A percentile compares a stretch with the other conserved stretches of the same genome.
phyloP scores from a whole-genome alignment of 1,284 basidiomycete species.

The Boletus sp. region DNA sequence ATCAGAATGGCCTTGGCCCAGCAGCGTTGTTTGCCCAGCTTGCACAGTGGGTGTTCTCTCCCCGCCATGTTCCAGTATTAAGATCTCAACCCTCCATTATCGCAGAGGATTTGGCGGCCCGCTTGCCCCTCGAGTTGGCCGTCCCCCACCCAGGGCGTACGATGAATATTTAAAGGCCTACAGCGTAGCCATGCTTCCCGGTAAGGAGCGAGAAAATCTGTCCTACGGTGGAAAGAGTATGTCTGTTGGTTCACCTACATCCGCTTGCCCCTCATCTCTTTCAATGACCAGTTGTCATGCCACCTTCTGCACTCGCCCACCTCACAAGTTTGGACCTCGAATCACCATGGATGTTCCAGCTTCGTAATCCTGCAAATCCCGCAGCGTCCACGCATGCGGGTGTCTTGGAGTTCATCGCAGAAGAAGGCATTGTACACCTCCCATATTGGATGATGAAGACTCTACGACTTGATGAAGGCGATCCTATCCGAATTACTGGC shows the following conservation, averaged over 20 bases:
- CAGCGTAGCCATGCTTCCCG: slow-evolving; percentile 81
- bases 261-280: slow-evolving; percentile 3
- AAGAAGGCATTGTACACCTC: slow-evolving; percentile 92
- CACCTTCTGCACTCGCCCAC: slow-evolving; percentile 87
- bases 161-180: slow-evolving; percentile 84
- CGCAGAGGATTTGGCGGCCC: slow-evolving; percentile 52
- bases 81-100: slow-evolving; percentile 14
- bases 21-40: slow-evolving; percentile 57
- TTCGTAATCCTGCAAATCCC: slow-evolving; percentile 85
- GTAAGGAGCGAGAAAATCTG: slow-evolving; percentile 78
- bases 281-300: slow-evolving; percentile 83
- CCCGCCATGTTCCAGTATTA: neutral
- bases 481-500: slow-evolving; percentile 90
- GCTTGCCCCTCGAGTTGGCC: slow-evolving; percentile 43
- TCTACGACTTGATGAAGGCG: slow-evolving; percentile 87
- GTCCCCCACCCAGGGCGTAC: slow-evolving; percentile 60
- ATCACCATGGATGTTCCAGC: slow-evolving; percentile 93
- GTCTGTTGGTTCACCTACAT: slow-evolving; percentile 35
- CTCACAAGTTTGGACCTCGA: slow-evolving; percentile 88
- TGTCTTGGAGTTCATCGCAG: slow-evolving; percentile 98
- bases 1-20: slow-evolving; percentile 49
- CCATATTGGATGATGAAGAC: slow-evolving; percentile 99
- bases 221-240: slow-evolving; percentile 97
- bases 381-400: slow-evolving; percentile 91
- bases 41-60: slow-evolving; percentile 48